A percentile compares a stretch with the other conserved stretches of the same genome.
Conservation (phyloP, 352 stramenopile genomes). For the Globisporangium abappressorium region DNA sequence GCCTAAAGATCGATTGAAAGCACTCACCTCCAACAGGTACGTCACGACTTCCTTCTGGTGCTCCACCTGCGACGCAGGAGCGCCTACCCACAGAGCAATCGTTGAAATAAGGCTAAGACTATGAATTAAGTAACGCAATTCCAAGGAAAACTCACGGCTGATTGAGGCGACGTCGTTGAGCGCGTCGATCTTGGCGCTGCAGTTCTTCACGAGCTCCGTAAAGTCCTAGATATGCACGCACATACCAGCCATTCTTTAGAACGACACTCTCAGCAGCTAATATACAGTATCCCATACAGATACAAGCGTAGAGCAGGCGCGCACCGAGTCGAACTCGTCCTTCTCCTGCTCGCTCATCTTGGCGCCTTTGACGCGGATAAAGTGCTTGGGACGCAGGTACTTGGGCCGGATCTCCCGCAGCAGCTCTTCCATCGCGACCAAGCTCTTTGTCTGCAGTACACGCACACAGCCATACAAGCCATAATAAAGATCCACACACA, state of each 20-base stretch:
- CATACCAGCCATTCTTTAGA: not conserved
- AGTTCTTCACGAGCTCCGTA: slow-evolving; percentile 74
- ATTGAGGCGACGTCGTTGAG: slow-evolving; percentile 36
- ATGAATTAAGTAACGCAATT: not conserved
- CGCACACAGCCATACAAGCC: not conserved
- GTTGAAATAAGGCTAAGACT: not conserved
- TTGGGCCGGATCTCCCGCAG: slow-evolving; percentile 42
- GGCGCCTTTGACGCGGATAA: slow-evolving; percentile 56
- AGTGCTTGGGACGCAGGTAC: slow-evolving; percentile 58
- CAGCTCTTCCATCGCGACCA: slow-evolving; percentile 56
- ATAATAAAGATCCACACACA: not conserved
- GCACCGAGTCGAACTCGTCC: slow-evolving; percentile 70
- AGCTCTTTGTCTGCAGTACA: slow-evolving; percentile 31
- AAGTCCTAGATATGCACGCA: slow-evolving; percentile 34
- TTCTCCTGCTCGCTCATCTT: slow-evolving; percentile 73
- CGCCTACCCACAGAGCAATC: slow-evolving; percentile 13
- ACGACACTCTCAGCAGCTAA: not conserved
- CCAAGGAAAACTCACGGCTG: slow-evolving; percentile 13
- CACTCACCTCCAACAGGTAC: slow-evolving; percentile 55
- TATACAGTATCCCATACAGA: not conserved
- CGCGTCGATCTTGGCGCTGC: slow-evolving; percentile 51
- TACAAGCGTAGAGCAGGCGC: not conserved
- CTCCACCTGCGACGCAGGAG: slow-evolving; percentile 26
- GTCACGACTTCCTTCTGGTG: slow-evolving; percentile 72
- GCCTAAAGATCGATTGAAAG: too few species aligned